Conservation (phyloP, 495 filamentous ascomycete species). For the Penicillium mononematosum region DNA sequence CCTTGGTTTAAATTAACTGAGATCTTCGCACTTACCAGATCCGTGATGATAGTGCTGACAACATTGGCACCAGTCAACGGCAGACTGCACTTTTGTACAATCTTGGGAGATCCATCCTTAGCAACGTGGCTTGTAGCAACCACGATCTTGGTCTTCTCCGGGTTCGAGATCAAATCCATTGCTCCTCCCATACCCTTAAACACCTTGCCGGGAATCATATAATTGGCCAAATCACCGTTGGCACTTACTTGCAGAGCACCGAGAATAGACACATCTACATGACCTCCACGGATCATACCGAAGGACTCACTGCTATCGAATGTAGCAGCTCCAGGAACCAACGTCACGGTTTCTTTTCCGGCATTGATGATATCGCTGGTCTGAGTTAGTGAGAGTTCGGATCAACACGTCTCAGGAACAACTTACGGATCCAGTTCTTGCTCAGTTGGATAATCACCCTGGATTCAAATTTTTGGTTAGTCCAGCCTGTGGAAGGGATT, state of each 20-base stretch:
- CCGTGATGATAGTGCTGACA: slow-evolving; percentile 89
- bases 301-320: slow-evolving; percentile 89
- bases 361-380: slow-evolving; percentile 81
- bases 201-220: slow-evolving; percentile 86
- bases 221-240: slow-evolving; percentile 84
- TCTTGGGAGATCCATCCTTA: slow-evolving; percentile 85
- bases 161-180: slow-evolving; percentile 91
- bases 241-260: slow-evolving; percentile 87
- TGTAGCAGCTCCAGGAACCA: slow-evolving; percentile 73
- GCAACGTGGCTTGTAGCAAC: slow-evolving; percentile 91
- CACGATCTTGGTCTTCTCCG: slow-evolving; percentile 81
- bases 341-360: slow-evolving; percentile 89
- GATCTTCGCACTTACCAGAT: slow-evolving; percentile 60
- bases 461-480: slow-evolving; percentile 34
- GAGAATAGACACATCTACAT: slow-evolving; percentile 85
- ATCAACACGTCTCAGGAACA: neutral
- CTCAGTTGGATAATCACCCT: slow-evolving; percentile 74
- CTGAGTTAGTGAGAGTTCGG: slow-evolving; percentile 1
- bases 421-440: slow-evolving; percentile 70
- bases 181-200: slow-evolving; percentile 95
- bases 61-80: slow-evolving; percentile 82
- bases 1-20: neutral
- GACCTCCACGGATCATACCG: slow-evolving; percentile 86
- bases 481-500: neutral
- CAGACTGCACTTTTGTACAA: slow-evolving; percentile 80